Conservation (phyloP, 345 rosid species). For the Corymbia maculata region DNA sequence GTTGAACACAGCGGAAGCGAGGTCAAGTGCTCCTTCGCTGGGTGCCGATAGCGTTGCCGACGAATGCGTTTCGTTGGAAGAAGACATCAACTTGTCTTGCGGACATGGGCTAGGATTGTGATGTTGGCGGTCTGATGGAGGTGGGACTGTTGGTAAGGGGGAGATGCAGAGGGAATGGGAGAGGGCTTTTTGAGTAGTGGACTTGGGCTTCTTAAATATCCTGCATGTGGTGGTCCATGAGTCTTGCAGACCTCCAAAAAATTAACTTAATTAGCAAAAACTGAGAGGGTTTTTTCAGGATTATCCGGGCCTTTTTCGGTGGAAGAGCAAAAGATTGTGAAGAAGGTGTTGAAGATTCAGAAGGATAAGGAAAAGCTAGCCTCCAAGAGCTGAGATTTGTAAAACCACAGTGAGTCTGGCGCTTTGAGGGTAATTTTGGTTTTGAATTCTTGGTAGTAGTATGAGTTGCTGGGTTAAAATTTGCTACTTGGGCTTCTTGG, state of each 20-base stretch:
- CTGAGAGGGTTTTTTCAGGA: slow-evolving; percentile 16
- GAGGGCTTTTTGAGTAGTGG: slow-evolving; percentile 61
- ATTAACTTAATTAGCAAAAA: neutral
- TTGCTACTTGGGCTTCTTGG: neutral
- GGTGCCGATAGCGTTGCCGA: neutral
- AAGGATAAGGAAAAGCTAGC: slow-evolving; percentile 63
- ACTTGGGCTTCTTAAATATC: slow-evolving; percentile 80
- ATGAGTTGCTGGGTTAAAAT: slow-evolving; percentile 6
- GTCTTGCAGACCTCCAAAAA: slow-evolving; percentile 31
- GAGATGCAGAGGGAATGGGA: slow-evolving; percentile 62
- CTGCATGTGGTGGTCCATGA: slow-evolving; percentile 81
- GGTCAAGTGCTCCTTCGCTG: neutral
- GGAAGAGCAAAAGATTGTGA: slow-evolving; percentile 83
- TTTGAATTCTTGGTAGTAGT: neutral
- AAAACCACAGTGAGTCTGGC: neutral
- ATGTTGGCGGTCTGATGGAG: neutral
- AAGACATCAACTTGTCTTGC: neutral
- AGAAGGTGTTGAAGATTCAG: slow-evolving; percentile 70
- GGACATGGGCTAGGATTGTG: neutral
- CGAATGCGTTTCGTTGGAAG: neutral
- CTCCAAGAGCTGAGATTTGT: slow-evolving; percentile 24
- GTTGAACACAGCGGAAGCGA: neutral
- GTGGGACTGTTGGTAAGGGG: slow-evolving; percentile 12
- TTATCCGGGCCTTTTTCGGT: slow-evolving; percentile 66
- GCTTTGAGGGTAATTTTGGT: slow-evolving; percentile 1